These are phyloP conservation scores for Parathielavia appendiculata DNA, from an alignment of 495 filamentous ascomycete species.

Conservation along the genomic window DNA sequence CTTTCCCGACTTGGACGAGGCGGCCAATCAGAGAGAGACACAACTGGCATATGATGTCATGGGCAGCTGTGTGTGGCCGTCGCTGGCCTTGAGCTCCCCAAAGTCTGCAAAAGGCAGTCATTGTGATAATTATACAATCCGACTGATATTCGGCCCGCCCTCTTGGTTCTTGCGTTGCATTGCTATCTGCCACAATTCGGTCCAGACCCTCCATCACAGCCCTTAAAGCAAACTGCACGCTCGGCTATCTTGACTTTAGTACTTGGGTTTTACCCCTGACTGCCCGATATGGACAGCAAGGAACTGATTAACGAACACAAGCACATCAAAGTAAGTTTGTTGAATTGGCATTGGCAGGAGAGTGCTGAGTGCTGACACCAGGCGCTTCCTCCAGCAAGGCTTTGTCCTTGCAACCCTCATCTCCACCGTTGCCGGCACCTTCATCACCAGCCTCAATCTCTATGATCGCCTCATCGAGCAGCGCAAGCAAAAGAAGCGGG, in stretches of 20 bases:
- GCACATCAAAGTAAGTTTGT: conserved; percentile 14
- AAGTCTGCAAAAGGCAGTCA: not conserved
- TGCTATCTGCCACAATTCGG: too few species aligned
- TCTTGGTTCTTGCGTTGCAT: too few species aligned
- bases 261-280: not conserved
- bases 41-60: conserved; percentile 5
- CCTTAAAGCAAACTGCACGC: too few species aligned
- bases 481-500: conserved; percentile 30
- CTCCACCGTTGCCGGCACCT: conserved; percentile 38
- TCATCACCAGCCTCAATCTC: conserved; percentile 35
- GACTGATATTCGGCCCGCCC: too few species aligned
- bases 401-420: conserved; percentile 37
- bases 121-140: not conserved
- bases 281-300: conserved; percentile 51
- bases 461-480: conserved; percentile 35
- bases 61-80: not conserved
- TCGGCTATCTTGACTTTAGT: not conserved
- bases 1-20: not conserved
- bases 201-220: too few species aligned
- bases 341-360: not conserved
- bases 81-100: not conserved
- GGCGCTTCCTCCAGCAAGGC: conserved; percentile 20
- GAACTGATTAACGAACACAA: conserved; percentile 51
- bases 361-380: not conserved
- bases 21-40: conserved; percentile 1